Evolutionary conservation across 352 stramenopile genomes (phyloP).

Genomic region (Peronospora farinosa): DNA sequence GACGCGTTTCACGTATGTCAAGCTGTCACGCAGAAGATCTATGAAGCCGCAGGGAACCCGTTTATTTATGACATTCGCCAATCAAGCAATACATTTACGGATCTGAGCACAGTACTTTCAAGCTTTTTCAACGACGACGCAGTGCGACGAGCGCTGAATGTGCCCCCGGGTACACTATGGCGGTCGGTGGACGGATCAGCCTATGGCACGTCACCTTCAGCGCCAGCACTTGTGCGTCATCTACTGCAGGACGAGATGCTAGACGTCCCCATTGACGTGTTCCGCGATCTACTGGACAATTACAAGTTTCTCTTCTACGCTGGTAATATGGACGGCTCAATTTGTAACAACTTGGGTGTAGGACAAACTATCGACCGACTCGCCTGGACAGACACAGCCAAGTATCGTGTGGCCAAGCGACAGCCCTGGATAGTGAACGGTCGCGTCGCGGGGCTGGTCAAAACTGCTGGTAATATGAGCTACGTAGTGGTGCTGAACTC

Average conservation of each 20-base stretch:
- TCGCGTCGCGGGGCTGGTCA: conserved; percentile 53
- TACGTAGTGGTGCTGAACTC: conserved; percentile 80
- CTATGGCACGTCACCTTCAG: conserved; percentile 45
- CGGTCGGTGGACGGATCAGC: conserved; percentile 53
- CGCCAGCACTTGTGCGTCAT: conserved; percentile 61
- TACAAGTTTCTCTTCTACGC: conserved; percentile 85
- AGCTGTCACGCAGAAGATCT: conserved; percentile 68
- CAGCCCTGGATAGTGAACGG: conserved; percentile 58
- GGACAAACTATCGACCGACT: conserved; percentile 74
- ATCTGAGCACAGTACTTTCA: conserved; percentile 43
- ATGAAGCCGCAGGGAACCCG: conserved; percentile 63
- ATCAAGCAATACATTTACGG: conserved; percentile 46
- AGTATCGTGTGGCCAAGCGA: conserved; percentile 56
- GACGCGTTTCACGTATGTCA: conserved; percentile 72
- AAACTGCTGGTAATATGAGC: conserved; percentile 73
- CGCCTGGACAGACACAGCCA: conserved; percentile 55
- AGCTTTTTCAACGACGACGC: conserved; percentile 81
- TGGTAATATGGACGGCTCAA: conserved; percentile 78
- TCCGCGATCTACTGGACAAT: conserved; percentile 71
- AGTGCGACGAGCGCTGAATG: conserved; percentile 83
- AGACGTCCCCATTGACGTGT: conserved; percentile 68
- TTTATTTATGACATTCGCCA: conserved; percentile 84
- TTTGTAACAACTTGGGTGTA: conserved; percentile 76
- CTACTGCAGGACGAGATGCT: conserved; percentile 70
- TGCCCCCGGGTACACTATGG: conserved; percentile 60